These are phyloP conservation scores for Ophiosphaerella herpotricha DNA, from an alignment of 2,329 filamentous ascomycete genomes.

Conservation along the genomic window DNA sequence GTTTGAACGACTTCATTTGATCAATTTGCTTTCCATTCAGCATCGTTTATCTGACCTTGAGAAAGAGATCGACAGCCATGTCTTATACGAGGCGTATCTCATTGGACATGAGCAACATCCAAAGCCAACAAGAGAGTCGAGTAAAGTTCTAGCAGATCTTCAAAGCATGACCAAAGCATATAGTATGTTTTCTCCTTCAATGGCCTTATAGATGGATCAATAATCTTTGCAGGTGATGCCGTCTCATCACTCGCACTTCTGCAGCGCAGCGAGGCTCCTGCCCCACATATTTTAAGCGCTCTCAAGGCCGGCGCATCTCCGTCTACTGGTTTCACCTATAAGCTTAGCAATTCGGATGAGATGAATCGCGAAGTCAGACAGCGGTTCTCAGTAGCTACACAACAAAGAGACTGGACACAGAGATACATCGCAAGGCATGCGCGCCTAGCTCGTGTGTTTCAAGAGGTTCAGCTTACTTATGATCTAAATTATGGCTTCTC, in stretches of 20 bases:
- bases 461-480: neutral
- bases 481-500: too few species aligned
- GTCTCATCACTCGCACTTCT: conserved; percentile 1
- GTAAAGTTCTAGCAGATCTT: neutral
- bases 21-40: conserved; percentile 8
- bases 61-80: neutral
- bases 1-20: conserved; percentile 9
- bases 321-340: neutral
- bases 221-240: neutral
- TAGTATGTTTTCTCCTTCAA: neutral
- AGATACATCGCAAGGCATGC: conserved; percentile 1
- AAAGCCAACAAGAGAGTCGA: neutral
- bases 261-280: conserved; percentile 1
- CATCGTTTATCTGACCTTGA: conserved; percentile 2
- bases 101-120: neutral
- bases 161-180: neutral
- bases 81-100: neutral
- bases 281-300: neutral
- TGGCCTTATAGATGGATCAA: too few species aligned
- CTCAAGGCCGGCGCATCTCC: neutral
- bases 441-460: conserved; percentile 1
- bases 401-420: conserved; percentile 1
- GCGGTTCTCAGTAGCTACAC: neutral
- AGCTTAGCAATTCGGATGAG: neutral
- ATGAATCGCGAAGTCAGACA: neutral